These are phyloP conservation scores for Pseudopyricularia cyperi DNA, from an alignment of 2,329 filamentous ascomycete genomes.

Conservation along the genomic window DNA sequence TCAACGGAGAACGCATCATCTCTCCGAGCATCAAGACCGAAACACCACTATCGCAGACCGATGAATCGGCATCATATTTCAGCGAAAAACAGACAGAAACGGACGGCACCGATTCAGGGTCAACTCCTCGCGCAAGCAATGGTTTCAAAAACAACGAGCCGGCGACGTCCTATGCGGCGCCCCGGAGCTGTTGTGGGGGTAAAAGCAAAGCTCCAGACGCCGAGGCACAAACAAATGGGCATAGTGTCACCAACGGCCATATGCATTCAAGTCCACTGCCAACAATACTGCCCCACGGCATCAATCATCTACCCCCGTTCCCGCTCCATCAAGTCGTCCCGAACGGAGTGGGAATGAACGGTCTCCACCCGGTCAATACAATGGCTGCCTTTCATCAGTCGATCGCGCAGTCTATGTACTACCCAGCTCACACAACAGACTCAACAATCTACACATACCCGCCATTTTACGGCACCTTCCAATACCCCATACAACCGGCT, in stretches of 20 bases:
- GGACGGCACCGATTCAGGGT: background rate
- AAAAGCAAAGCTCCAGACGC: background rate
- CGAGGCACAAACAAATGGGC: slow-evolving; percentile 2
- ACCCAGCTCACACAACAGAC: background rate
- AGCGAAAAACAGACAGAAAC: background rate
- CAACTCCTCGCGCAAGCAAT: background rate
- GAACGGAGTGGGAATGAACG: background rate
- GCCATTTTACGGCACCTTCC: slow-evolving; percentile 8
- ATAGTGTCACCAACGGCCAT: background rate
- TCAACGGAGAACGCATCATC: background rate
- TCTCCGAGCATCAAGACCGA: background rate
- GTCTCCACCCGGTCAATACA: background rate
- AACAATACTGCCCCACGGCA: background rate
- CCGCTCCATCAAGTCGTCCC: background rate
- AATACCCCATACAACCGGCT: slow-evolving; percentile 9
- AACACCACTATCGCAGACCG: background rate
- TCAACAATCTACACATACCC: slow-evolving; percentile 6
- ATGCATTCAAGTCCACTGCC: background rate
- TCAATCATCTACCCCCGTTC: background rate
- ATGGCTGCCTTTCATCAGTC: slow-evolving; percentile 1
- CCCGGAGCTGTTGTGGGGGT: slow-evolving; percentile 1
- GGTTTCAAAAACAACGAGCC: background rate
- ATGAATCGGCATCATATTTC: background rate
- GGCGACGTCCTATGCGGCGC: background rate
- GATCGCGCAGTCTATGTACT: slow-evolving; percentile 6